A percentile compares a stretch with the other conserved stretches of the same genome.
Conservation (phyloP, 306 rosid genomes). For the Cicer arietinum region DNA sequence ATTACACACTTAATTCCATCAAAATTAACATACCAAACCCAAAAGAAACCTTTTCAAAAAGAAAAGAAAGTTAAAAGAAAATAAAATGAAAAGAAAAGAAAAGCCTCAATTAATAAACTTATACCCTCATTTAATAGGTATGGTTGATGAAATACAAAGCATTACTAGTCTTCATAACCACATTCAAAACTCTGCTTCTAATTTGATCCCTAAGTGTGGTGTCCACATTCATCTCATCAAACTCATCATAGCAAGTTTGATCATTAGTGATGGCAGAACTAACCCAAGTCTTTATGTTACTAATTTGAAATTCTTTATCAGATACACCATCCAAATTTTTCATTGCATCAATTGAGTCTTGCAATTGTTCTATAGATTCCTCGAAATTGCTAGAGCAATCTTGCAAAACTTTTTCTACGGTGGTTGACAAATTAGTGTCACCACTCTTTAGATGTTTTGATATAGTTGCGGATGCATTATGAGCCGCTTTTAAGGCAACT, state of each 20-base stretch:
- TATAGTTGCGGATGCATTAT: conserved; percentile 34
- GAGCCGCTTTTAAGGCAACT: conserved; percentile 46
- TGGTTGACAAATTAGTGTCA: background rate
- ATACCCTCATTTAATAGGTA: conserved; percentile 1
- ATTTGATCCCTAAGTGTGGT: conserved; percentile 27
- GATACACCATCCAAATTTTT: background rate
- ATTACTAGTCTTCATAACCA: conserved; percentile 54
- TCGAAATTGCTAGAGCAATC: conserved; percentile 56
- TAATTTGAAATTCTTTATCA: conserved; percentile 43
- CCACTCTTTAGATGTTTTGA: conserved; percentile 20
- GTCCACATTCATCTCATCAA: conserved; percentile 48
- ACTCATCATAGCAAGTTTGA: conserved; percentile 55
- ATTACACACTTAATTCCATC: too few relatives aligned
- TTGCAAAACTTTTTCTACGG: conserved; percentile 15
- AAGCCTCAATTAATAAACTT: background rate
- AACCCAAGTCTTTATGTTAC: conserved; percentile 52
- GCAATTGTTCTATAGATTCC: conserved; percentile 42
- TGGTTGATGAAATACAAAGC: conserved; percentile 58
- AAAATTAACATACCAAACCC: background rate
- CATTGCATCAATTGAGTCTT: conserved; percentile 46
- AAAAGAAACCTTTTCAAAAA: background rate
- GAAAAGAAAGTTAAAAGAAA: background rate
- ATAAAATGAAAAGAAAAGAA: background rate
- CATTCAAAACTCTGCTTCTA: conserved; percentile 31
- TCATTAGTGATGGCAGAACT: conserved; percentile 57